Evolutionary conservation across 306 rosid genomes (phyloP).

Genomic region (Pterocarpus macrocarpus): DNA sequence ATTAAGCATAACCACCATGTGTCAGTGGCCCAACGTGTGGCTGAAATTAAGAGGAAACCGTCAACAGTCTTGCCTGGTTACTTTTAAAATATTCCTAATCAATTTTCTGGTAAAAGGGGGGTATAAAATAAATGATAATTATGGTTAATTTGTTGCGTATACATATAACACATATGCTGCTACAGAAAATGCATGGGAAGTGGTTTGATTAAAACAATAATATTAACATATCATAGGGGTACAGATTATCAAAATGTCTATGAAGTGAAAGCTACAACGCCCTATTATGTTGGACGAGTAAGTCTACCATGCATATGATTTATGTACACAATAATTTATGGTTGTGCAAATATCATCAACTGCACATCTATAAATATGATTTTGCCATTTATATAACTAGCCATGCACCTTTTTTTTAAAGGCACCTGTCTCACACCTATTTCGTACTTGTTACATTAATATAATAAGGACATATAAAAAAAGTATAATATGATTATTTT

Average conservation of each 20-base stretch:
- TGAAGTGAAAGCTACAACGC: too few species aligned
- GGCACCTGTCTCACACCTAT: not conserved
- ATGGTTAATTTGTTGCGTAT: too few species aligned
- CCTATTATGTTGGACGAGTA: too few species aligned
- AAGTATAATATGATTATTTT: not conserved
- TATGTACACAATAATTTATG: not conserved
- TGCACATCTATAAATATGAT: not conserved
- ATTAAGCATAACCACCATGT: not conserved
- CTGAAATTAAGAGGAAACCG: too few species aligned
- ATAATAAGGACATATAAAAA: not conserved
- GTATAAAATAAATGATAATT: not conserved
- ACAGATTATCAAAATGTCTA: too few species aligned
- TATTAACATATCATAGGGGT: too few species aligned
- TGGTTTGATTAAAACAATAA: too few species aligned
- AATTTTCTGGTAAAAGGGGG: slow-evolving; percentile 2
- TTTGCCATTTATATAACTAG: not conserved
- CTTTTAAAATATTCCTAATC: not conserved
- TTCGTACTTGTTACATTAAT: not conserved
- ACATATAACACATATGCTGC: too few species aligned
- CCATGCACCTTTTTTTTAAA: not conserved
- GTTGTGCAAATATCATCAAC: not conserved
- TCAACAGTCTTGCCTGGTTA: not conserved
- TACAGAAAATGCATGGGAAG: too few species aligned
- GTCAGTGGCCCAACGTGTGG: not conserved
- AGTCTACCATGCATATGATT: too few species aligned